A percentile compares a stretch with the other conserved stretches of the same genome.
These are phyloP conservation scores for Linanthus parryae DNA, from an alignment of 148 eudicot species.

Conservation along the genomic window DNA sequence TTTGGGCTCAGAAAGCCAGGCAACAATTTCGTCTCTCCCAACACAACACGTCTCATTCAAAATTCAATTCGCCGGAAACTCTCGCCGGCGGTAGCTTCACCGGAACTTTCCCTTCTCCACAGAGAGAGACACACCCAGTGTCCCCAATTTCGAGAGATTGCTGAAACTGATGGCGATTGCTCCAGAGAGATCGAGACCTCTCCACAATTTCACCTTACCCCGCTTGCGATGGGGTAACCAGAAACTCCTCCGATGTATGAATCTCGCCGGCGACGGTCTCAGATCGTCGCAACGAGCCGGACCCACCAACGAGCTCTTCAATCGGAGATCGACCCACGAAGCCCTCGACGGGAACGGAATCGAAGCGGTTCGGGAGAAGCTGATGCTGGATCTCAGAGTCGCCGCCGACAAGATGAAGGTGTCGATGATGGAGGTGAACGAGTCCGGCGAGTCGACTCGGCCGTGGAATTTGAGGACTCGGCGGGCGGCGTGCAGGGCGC, in stretches of 20 bases:
- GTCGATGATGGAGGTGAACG: neutral
- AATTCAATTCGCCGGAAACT: too few species aligned
- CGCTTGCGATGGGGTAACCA: slow-evolving; percentile 22
- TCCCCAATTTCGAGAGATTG: too few species aligned
- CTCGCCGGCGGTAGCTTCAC: too few species aligned
- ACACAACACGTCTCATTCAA: too few species aligned
- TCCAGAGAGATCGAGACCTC: slow-evolving; percentile 12
- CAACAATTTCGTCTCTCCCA: too few species aligned
- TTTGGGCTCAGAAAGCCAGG: too few species aligned
- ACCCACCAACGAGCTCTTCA: neutral
- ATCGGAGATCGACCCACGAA: slow-evolving; percentile 4
- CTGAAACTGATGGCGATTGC: neutral
- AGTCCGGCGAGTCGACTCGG: slow-evolving; percentile 1
- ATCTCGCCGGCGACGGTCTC: neutral
- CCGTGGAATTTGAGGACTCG: slow-evolving; percentile 30
- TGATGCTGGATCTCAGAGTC: slow-evolving; percentile 20
- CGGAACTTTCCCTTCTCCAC: too few species aligned
- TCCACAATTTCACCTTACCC: slow-evolving; percentile 23
- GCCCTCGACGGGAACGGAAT: slow-evolving; percentile 2
- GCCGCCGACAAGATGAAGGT: slow-evolving; percentile 10
- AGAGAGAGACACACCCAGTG: too few species aligned
- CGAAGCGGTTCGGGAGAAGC: slow-evolving; percentile 14
- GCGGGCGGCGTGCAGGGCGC: too few species aligned
- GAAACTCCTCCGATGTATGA: slow-evolving; percentile 19
- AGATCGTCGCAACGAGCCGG: slow-evolving; percentile 3